These are phyloP conservation scores for Rhizophagus clarus DNA, from an alignment of 192 early-diverging fungal genomes.

Conservation along the genomic window DNA sequence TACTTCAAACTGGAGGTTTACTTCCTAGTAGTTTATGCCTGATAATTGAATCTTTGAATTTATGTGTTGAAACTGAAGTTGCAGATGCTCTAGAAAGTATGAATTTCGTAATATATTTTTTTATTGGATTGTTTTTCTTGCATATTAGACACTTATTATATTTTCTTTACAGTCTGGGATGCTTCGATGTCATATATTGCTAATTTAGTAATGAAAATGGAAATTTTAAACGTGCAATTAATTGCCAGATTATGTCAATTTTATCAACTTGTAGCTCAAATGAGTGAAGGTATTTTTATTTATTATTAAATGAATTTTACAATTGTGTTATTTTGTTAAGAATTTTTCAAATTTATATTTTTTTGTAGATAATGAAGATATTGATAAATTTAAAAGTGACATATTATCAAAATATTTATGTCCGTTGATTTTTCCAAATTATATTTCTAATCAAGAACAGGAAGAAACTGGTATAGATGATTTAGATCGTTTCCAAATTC, in stretches of 20 bases:
- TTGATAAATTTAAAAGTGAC: slow-evolving; percentile 47
- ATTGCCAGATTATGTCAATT: slow-evolving; percentile 51
- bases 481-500: slow-evolving; percentile 8
- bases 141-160: not conserved
- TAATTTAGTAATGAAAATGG: slow-evolving; percentile 36
- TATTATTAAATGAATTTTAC: not conserved
- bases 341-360: not conserved
- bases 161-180: slow-evolving; percentile 45
- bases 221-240: slow-evolving; percentile 29
- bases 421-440: slow-evolving; percentile 38
- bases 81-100: slow-evolving; percentile 50
- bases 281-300: slow-evolving; percentile 47
- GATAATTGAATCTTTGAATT: slow-evolving; percentile 52
- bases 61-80: slow-evolving; percentile 44
- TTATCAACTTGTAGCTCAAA: slow-evolving; percentile 48
- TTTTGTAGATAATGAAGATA: slow-evolving; percentile 44
- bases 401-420: slow-evolving; percentile 43
- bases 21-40: slow-evolving; percentile 45
- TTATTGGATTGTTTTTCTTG: not conserved
- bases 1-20: slow-evolving; percentile 50
- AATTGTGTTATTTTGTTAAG: not conserved
- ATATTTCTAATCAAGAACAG: not conserved
- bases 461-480: not conserved
- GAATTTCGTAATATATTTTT: slow-evolving; percentile 2
- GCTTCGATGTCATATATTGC: slow-evolving; percentile 49